Evolutionary conservation across 192 early-diverging fungal species (phyloP).

Genomic region (Fimicolochytrium jonesii): DNA sequence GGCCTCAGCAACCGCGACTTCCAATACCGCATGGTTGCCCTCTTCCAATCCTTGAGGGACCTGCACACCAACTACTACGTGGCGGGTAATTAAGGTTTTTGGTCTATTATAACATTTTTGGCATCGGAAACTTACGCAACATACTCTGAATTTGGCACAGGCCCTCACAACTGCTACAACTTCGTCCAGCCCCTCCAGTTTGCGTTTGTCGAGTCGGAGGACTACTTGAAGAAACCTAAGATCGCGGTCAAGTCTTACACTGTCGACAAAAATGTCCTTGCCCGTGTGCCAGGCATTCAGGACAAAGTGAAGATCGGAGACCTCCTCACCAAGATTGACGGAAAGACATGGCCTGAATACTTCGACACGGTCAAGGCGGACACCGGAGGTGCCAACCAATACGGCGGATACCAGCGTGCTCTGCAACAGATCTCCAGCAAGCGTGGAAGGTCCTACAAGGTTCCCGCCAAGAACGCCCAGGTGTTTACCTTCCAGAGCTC

Average conservation of each 20-base stretch:
- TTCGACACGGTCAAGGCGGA: neutral
- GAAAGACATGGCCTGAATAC: constrained; percentile 1
- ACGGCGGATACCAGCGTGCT: constrained; percentile 1
- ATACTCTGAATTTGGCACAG: constrained; percentile 7
- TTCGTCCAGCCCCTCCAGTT: constrained; percentile 1
- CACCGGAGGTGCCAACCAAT: constrained; percentile 2
- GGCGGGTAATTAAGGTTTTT: constrained; percentile 1
- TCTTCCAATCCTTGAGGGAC: constrained; percentile 22
- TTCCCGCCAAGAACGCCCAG: neutral
- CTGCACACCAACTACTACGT: constrained; percentile 11
- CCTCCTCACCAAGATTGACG: constrained; percentile 6
- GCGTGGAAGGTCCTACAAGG: neutral
- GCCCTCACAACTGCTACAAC: constrained; percentile 8
- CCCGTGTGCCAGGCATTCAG: neutral
- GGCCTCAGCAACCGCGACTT: constrained; percentile 12
- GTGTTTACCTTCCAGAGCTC: neutral
- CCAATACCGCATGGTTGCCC: constrained; percentile 2
- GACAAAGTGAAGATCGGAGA: constrained; percentile 6
- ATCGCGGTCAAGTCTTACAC: constrained; percentile 1
- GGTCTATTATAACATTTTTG: neutral
- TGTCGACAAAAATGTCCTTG: neutral
- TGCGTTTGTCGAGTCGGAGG: constrained; percentile 7
- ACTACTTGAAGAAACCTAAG: constrained; percentile 8
- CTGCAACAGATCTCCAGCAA: neutral
- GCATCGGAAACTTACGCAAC: neutral